phyloP scores from a whole-genome alignment of 495 filamentous ascomycete genomes.

The Glonium stellatum region DNA sequence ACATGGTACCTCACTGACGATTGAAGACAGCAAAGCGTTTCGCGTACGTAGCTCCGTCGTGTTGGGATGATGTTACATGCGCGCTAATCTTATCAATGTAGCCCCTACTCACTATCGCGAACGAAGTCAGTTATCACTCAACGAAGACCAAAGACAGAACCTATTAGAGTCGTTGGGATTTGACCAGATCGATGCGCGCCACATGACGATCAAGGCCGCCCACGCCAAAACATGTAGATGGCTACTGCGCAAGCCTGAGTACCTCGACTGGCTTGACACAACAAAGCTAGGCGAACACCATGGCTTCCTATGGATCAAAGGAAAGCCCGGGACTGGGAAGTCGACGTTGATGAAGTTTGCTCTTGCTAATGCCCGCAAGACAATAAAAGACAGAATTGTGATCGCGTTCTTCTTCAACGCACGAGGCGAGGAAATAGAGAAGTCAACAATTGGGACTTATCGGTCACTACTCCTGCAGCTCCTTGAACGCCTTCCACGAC shows the following conservation, averaged over 20 bases:
- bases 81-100: neutral
- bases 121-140: too few relatives aligned
- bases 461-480: neutral
- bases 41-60: too few relatives aligned
- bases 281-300: neutral
- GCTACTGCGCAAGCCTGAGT: conserved; percentile 6
- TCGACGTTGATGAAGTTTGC: conserved; percentile 18
- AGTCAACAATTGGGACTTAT: conserved; percentile 4
- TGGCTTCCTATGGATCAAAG: conserved; percentile 23
- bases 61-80: neutral
- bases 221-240: conserved; percentile 28
- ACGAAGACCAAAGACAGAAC: conserved; percentile 8
- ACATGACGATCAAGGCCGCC: conserved; percentile 32
- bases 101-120: too few relatives aligned
- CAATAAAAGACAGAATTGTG: conserved; percentile 4
- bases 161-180: conserved; percentile 37
- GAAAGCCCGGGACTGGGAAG: conserved; percentile 23
- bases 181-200: conserved; percentile 37
- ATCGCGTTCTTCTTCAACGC: conserved; percentile 39
- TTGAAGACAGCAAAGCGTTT: too few relatives aligned
- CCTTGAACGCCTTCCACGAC: neutral
- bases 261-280: conserved; percentile 4
- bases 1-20: too few relatives aligned
- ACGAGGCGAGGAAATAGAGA: conserved; percentile 21
- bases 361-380: neutral